Conservation (phyloP, 257 asterid species). For the Perilla frutescens region DNA sequence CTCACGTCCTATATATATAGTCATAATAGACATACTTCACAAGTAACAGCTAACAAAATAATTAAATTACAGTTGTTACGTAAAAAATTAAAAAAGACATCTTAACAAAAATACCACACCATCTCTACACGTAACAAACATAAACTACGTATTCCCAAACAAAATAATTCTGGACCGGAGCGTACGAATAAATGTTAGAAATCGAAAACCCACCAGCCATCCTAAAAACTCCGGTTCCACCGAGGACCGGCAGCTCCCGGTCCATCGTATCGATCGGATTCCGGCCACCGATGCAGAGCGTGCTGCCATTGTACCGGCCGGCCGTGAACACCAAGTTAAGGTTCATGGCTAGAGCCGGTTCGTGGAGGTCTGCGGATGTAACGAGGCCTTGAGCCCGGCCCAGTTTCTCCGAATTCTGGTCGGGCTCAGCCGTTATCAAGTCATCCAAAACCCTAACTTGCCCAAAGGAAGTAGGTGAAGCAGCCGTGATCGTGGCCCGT, state of each 20-base stretch:
- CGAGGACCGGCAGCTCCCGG: slow-evolving; percentile 42
- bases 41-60: no score
- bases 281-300: slow-evolving; percentile 31
- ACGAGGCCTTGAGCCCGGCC: slow-evolving; percentile 43
- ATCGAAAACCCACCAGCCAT: slow-evolving; percentile 40
- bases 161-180: slow-evolving; percentile 19
- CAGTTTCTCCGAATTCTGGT: slow-evolving; percentile 27
- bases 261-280: slow-evolving; percentile 22
- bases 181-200: slow-evolving; percentile 34
- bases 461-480: slow-evolving; percentile 23
- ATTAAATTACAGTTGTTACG: neutral
- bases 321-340: slow-evolving; percentile 36
- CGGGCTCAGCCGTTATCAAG: slow-evolving; percentile 33
- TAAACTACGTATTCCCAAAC: slow-evolving; percentile 37
- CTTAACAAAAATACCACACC: neutral
- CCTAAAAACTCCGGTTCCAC: slow-evolving; percentile 34
- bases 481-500: slow-evolving; percentile 32
- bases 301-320: slow-evolving; percentile 35
- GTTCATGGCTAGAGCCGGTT: slow-evolving; percentile 33
- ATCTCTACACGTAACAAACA: slow-evolving; percentile 22
- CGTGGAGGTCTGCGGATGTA: slow-evolving; percentile 30
- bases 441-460: slow-evolving; percentile 41
- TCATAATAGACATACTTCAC: no score
- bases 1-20: no score
- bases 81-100: neutral